A percentile compares a stretch with the other conserved stretches of the same genome.
phyloP scores from a whole-genome alignment of 1,284 basidiomycete species.

The Chiua sp. region DNA sequence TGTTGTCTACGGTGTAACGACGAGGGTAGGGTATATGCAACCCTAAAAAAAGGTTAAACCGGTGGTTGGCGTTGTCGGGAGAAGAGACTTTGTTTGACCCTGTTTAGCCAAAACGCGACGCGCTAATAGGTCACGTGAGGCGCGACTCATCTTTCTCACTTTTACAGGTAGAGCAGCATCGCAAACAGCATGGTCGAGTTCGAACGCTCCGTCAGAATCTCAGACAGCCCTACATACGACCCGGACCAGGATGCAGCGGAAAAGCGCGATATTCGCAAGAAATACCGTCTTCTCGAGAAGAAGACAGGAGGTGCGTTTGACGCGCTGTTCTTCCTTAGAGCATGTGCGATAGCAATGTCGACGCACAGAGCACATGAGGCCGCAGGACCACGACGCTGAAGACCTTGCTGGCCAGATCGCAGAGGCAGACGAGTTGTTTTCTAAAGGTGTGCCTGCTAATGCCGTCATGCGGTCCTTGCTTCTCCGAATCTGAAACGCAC shows the following conservation, averaged over 20 bases:
- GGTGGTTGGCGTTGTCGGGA: not conserved
- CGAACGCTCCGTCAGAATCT: conserved; percentile 6
- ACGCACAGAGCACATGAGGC: conserved; percentile 42
- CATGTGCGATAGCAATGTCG: not conserved
- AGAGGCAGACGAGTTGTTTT: conserved; percentile 63
- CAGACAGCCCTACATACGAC: conserved; percentile 59
- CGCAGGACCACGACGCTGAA: conserved; percentile 61
- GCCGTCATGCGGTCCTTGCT: conserved; percentile 5
- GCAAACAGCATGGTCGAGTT: conserved; percentile 20
- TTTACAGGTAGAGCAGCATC: not conserved
- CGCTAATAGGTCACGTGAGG: conserved; percentile 32
- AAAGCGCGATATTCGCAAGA: conserved; percentile 70
- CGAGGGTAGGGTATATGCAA: not conserved
- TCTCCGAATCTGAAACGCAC: conserved; percentile 4
- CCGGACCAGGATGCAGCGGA: conserved; percentile 81
- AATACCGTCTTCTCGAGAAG: conserved; percentile 70
- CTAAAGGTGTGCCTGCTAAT: conserved; percentile 50
- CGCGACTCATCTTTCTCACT: not conserved
- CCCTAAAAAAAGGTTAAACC: not conserved
- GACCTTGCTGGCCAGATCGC: conserved; percentile 60
- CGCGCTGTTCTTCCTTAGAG: conserved; percentile 1
- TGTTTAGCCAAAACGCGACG: conserved; percentile 35
- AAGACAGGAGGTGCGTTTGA: conserved; percentile 59
- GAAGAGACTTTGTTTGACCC: conserved; percentile 21
- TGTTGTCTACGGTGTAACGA: not conserved